phyloP scores from a whole-genome alignment of 164 flowering plant genomes.

The Magnolia changhungtana region DNA sequence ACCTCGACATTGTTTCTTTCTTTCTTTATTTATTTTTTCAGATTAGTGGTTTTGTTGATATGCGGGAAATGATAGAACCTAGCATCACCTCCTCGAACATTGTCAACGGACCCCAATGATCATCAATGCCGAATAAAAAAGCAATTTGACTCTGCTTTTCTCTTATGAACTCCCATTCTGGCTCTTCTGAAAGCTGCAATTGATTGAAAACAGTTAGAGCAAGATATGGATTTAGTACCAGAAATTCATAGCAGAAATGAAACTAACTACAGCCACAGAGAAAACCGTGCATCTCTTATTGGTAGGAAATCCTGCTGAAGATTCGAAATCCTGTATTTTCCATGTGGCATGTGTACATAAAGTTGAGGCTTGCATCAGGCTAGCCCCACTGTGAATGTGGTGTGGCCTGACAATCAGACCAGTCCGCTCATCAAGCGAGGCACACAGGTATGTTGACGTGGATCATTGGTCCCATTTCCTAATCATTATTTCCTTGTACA shows the following conservation, averaged over 20 bases:
- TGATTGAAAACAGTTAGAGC: slow-evolving; percentile 8
- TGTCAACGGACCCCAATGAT: slow-evolving; percentile 96
- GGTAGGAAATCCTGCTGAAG: neutral
- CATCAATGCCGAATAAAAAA: slow-evolving; percentile 75
- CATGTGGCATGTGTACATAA: no score
- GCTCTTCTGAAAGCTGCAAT: slow-evolving; percentile 60
- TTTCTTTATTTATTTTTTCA: no score
- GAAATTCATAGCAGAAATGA: neutral
- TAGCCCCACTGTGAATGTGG: no score
- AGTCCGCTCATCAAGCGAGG: no score
- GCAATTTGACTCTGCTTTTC: slow-evolving; percentile 50
- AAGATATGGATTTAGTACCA: neutral
- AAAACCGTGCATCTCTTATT: neutral
- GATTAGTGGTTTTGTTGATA: neutral
- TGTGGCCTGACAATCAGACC: no score
- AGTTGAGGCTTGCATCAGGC: no score
- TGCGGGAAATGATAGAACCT: neutral
- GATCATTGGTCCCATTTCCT: no score
- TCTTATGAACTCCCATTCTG: slow-evolving; percentile 77
- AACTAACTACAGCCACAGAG: neutral
- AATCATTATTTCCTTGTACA: no score
- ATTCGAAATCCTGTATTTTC: no score
- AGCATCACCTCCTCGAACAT: slow-evolving; percentile 71
- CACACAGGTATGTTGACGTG: no score
- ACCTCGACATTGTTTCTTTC: no score